These are phyloP conservation scores for Haplosporangium sp. DNA, from an alignment of 371 early-diverging fungal genomes.

Conservation along the genomic window DNA sequence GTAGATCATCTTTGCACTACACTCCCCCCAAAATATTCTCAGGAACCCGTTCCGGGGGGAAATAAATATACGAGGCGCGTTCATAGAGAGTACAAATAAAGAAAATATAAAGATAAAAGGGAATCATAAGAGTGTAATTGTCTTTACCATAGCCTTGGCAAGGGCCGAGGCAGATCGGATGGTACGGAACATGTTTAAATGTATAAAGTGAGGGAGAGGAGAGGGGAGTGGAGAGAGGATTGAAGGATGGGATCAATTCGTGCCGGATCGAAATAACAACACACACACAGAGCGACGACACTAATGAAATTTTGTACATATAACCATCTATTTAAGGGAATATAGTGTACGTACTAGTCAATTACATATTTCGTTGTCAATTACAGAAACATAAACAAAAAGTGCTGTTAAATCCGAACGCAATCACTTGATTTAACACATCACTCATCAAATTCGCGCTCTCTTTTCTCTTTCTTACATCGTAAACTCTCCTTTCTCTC, in stretches of 20 bases:
- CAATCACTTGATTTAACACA: not conserved
- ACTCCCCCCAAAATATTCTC: not conserved
- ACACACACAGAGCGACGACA: not conserved
- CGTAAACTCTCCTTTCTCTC: not conserved
- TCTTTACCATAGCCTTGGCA: conserved; percentile 4
- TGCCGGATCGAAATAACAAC: conserved; percentile 4
- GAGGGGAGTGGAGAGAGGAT: not conserved
- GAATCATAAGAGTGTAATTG: not conserved
- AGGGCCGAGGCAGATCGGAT: conserved; percentile 3
- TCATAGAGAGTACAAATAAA: not conserved
- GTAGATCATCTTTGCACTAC: not conserved
- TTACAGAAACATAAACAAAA: conserved; percentile 4
- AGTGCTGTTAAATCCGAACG: too few relatives aligned
- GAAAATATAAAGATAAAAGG: not conserved
- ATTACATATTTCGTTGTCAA: not conserved
- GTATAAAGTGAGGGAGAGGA: not conserved
- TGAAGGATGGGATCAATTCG: not conserved
- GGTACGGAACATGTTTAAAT: not conserved
- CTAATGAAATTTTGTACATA: not conserved
- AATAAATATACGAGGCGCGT: not conserved
- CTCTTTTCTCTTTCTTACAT: not conserved
- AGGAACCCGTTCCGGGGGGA: not conserved
- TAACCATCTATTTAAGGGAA: not conserved
- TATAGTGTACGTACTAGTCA: not conserved
- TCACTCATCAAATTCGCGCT: not conserved